These are phyloP conservation scores for Escallonia rubra DNA, from an alignment of 129 eudicot species.

Conservation along the genomic window DNA sequence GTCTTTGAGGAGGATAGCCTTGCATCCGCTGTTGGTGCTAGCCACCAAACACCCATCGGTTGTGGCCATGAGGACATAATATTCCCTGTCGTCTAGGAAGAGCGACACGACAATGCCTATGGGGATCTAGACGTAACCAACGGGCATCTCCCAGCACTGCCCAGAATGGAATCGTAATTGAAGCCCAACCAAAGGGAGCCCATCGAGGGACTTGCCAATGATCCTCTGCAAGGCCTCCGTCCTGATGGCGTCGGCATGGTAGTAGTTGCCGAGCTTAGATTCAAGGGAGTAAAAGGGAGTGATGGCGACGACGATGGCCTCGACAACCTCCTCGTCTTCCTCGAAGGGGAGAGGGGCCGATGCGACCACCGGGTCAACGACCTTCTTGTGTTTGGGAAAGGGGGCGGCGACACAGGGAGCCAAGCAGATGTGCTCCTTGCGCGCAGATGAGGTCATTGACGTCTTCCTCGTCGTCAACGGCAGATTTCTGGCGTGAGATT, in stretches of 20 bases:
- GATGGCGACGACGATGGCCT: conserved; percentile 32
- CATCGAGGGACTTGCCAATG: conserved; percentile 46
- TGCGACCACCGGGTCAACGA: no score
- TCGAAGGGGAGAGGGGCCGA: not conserved
- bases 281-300: conserved; percentile 52
- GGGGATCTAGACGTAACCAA: conserved; percentile 68
- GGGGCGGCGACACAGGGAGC: conserved; percentile 1
- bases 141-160: conserved; percentile 92
- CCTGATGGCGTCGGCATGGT: conserved; percentile 42
- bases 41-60: conserved; percentile 82
- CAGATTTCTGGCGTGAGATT: no score
- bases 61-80: conserved; percentile 76
- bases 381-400: not conserved
- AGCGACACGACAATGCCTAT: conserved; percentile 61
- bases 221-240: conserved; percentile 54
- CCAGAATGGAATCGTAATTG: conserved; percentile 64
- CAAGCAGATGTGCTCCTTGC: not conserved
- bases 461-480: not conserved
- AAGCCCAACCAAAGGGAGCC: conserved; percentile 61
- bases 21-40: conserved; percentile 71
- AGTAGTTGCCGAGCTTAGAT: conserved; percentile 53
- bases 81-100: conserved; percentile 53
- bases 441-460: not conserved
- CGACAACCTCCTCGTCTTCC: conserved; percentile 47
- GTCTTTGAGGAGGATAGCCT: conserved; percentile 61